Percentiles rank a stretch among this genome's conserved stretches.
These are phyloP conservation scores for Suillus cothurnatus DNA, from an alignment of 768 basidiomycete species.

Conservation along the genomic window DNA sequence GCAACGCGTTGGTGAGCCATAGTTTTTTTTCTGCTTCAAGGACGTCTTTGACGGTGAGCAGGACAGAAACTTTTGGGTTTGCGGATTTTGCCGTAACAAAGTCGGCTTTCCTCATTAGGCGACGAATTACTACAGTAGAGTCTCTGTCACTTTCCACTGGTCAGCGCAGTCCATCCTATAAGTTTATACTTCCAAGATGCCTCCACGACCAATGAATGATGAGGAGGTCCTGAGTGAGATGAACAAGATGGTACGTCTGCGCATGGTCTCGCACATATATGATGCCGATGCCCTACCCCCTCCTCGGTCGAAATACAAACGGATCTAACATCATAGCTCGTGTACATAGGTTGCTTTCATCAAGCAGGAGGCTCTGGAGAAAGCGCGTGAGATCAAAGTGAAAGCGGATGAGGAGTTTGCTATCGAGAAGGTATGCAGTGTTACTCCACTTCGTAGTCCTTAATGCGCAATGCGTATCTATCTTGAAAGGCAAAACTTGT, in stretches of 20 bases:
- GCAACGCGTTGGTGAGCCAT: slow-evolving; percentile 70
- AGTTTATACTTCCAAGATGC: slow-evolving; percentile 44
- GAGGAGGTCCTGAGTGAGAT: slow-evolving; percentile 96
- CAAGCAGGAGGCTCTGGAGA: slow-evolving; percentile 97
- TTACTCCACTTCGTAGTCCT: neutral
- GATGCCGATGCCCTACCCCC: slow-evolving; percentile 8
- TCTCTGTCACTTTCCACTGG: slow-evolving; percentile 2
- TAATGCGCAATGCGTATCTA: neutral
- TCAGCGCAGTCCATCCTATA: neutral
- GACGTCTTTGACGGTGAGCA: slow-evolving; percentile 11
- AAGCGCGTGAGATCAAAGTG: slow-evolving; percentile 94
- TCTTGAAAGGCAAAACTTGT: slow-evolving; percentile 86
- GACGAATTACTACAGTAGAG: neutral
- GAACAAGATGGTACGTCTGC: slow-evolving; percentile 90
- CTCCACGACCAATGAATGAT: slow-evolving; percentile 83
- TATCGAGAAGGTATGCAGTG: slow-evolving; percentile 81
- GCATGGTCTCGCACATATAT: slow-evolving; percentile 8
- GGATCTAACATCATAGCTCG: slow-evolving; percentile 7
- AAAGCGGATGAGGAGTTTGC: slow-evolving; percentile 99
- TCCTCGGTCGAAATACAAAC: slow-evolving; percentile 8
- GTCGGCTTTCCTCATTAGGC: slow-evolving; percentile 6
- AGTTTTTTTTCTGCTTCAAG: slow-evolving; percentile 13
- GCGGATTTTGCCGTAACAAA: slow-evolving; percentile 4
- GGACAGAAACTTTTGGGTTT: slow-evolving; percentile 7
- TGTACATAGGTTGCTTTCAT: slow-evolving; percentile 86